Evolutionary conservation across 1,284 basidiomycete species (phyloP), one percentile per base, ranked within the genome.

Genomic region (Lignosus rhinocerotis): DNA sequence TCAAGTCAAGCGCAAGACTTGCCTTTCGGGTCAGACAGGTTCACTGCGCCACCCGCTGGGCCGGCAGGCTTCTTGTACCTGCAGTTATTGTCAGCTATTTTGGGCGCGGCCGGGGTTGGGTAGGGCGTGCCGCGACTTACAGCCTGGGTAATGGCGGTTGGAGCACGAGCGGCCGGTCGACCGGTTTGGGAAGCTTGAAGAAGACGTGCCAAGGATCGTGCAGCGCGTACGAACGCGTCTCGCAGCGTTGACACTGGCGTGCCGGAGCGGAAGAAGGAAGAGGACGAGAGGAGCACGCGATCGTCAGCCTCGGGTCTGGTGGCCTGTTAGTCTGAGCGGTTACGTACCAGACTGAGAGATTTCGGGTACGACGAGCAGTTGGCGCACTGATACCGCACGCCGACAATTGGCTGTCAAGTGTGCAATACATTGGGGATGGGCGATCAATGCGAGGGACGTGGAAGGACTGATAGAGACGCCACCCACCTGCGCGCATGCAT

Each of bases 131-230:
- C 42, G 17, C 6, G 25, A 68, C 80, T 55, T 68, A 91, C 86
- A 96, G 69, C n/a, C 79, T 72, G 0, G 93, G 92, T 4, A 95
- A 70, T 60, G 94, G 75, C 0, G 83, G 86, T 63, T 87, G 80
- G n/a, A 96, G 77, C 32, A 59, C 55, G 14, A 64, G 62, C 1
- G 84, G 80, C 19, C 80, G 78, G 53, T 92, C 81, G 14, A 94
- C 86, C 1, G 88, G 91, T 9, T 91, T 81, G 44, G 87, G 86
- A 38, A 96, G 78, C 69, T 92, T 94, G 80, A 95, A 86, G 76
- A 96, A 96, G 32, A 91, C 78, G 66, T 96, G 93, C 72, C 81
- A 82, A 0, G 92, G 84, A 70, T 95, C 86, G 68, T 96, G 93
- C 21, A 92, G 67, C 9, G 80, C 74, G 67, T 94, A 92, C 0